Evolutionary conservation across 495 filamentous ascomycete species (phyloP).

Genomic region (Penicillium alfredii): DNA sequence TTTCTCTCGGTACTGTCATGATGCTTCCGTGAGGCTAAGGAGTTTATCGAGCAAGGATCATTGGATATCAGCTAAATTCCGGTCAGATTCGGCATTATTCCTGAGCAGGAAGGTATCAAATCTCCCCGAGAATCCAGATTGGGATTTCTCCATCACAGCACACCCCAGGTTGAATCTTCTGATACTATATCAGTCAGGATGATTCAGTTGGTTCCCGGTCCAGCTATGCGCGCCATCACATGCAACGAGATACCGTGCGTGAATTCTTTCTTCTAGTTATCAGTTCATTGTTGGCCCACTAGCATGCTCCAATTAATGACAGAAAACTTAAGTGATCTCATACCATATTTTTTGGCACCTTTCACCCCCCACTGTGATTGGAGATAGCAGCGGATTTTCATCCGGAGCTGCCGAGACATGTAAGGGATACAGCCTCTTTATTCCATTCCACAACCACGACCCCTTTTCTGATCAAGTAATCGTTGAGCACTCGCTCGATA

Average conservation of each 20-base stretch:
- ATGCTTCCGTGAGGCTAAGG: constrained; percentile 10
- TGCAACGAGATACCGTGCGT: constrained; percentile 23
- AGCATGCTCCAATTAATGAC: background rate
- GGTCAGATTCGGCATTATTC: background rate
- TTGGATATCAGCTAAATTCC: constrained; percentile 8
- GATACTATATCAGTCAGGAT: constrained; percentile 7
- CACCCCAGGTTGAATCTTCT: constrained; percentile 15
- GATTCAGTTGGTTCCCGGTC: constrained; percentile 14
- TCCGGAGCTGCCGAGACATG: background rate
- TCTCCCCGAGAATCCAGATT: constrained; percentile 18
- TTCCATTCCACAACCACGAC: constrained; percentile 4
- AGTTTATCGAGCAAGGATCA: constrained; percentile 12
- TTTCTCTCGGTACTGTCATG: constrained; percentile 16
- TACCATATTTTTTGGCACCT: background rate
- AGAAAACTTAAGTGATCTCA: background rate
- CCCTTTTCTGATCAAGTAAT: constrained; percentile 3
- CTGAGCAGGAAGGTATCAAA: background rate
- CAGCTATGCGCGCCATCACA: constrained; percentile 24
- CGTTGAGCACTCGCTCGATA: constrained; percentile 12
- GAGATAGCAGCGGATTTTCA: background rate
- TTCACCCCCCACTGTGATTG: constrained; percentile 6
- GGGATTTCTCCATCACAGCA: constrained; percentile 23
- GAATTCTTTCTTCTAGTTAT: constrained; percentile 9
- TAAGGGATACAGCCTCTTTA: constrained; percentile 1
- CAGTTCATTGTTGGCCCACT: background rate